Conservation (phyloP, 768 basidiomycete species). For the Dacryopinax spathularia region DNA sequence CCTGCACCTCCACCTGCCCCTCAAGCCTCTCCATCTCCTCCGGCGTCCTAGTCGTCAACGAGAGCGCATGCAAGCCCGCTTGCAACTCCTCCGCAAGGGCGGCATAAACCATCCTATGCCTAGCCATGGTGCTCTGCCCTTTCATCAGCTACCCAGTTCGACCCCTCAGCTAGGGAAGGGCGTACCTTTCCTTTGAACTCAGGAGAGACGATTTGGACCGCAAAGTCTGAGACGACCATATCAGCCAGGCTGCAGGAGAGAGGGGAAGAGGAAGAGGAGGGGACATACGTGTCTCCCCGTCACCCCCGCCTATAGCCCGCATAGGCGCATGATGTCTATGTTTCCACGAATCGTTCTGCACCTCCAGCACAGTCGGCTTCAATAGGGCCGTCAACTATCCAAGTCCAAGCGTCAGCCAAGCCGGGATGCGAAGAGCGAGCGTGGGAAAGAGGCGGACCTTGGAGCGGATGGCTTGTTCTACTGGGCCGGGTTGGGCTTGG, state of each 20-base stretch:
- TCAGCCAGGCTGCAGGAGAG: neutral
- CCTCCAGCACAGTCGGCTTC: conserved; percentile 45
- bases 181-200: conserved; percentile 59
- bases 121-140: conserved; percentile 54
- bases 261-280: conserved; percentile 9
- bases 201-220: conserved; percentile 57
- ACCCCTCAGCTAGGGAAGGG: neutral
- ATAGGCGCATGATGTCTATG: conserved; percentile 76
- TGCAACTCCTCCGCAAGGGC: conserved; percentile 57
- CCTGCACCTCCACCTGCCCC: neutral
- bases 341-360: conserved; percentile 72
- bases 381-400: conserved; percentile 47
- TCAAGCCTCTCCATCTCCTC: conserved; percentile 28
- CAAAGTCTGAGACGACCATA: conserved; percentile 45
- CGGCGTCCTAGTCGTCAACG: conserved; percentile 56
- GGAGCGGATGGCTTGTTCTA: conserved; percentile 44
- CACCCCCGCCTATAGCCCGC: conserved; percentile 50
- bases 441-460: conserved; percentile 14
- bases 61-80: conserved; percentile 61
- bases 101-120: conserved; percentile 66
- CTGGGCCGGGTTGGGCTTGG: conserved; percentile 26
- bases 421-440: neutral
- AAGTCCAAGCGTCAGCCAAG: neutral
- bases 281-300: conserved; percentile 68
- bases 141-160: neutral